A percentile compares a stretch with the other conserved stretches of the same genome.
These are phyloP conservation scores for Penicillium longicatenatum DNA, from an alignment of 495 filamentous ascomycete species.

Conservation along the genomic window DNA sequence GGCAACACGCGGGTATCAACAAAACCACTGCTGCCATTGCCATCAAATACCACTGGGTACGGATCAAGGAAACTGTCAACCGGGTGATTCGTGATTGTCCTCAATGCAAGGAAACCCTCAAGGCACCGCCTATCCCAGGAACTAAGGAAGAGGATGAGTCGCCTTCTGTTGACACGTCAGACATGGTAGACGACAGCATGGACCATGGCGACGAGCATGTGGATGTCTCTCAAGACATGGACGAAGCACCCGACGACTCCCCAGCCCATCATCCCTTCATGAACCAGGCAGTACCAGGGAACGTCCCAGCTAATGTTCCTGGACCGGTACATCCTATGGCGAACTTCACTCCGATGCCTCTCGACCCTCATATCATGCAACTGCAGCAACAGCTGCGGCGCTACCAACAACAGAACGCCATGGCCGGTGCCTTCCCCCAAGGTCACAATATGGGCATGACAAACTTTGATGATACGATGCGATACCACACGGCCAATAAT, in stretches of 20 bases:
- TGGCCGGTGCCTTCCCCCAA: conserved; percentile 38
- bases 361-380: conserved; percentile 51
- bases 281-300: conserved; percentile 23
- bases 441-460: conserved; percentile 30
- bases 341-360: conserved; percentile 43
- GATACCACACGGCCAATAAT: conserved; percentile 38
- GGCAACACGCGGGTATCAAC: conserved; percentile 93
- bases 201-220: conserved; percentile 20
- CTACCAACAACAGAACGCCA: conserved; percentile 31
- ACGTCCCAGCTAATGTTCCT: conserved; percentile 29
- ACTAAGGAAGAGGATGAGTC: conserved; percentile 31
- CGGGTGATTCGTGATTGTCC: conserved; percentile 90
- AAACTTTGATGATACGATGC: conserved; percentile 45
- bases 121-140: conserved; percentile 46
- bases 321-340: conserved; percentile 38
- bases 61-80: conserved; percentile 97
- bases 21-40: conserved; percentile 95
- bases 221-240: conserved; percentile 32
- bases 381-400: conserved; percentile 40
- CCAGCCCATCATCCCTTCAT: conserved; percentile 40
- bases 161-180: conserved; percentile 23
- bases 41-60: conserved; percentile 95
- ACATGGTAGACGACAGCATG: conserved; percentile 21
- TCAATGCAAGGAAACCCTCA: conserved; percentile 83
- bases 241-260: conserved; percentile 35